A percentile compares a stretch with the other conserved stretches of the same genome.
Conservation (phyloP, 2,329 filamentous ascomycete species). For the Exophiala dermatitidis region DNA sequence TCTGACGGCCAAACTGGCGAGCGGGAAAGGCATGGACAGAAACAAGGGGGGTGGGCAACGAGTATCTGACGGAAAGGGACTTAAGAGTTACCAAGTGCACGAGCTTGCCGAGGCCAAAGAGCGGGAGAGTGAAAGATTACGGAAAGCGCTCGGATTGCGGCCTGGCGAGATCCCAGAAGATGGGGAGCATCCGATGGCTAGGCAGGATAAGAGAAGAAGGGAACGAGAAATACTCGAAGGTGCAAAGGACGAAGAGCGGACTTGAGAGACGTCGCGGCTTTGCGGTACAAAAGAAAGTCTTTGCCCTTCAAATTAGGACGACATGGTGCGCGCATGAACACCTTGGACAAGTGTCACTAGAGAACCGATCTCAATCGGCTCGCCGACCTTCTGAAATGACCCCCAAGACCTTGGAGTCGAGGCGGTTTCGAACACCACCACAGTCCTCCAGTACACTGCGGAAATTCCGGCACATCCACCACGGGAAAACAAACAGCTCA, state of each 20-base stretch:
- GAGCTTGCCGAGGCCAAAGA: constrained; percentile 95
- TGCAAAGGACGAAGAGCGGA: not conserved
- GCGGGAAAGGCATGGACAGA: constrained; percentile 28
- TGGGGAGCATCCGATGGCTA: constrained; percentile 38
- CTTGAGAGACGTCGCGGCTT: not conserved
- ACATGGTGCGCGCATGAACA: not conserved
- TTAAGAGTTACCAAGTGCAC: constrained; percentile 93
- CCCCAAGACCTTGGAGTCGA: too few species aligned
- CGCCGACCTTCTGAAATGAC: too few species aligned
- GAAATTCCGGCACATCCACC: too few species aligned
- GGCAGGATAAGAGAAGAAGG: constrained; percentile 38
- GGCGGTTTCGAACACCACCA: too few species aligned
- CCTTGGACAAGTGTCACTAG: too few species aligned
- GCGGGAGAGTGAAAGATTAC: constrained; percentile 81
- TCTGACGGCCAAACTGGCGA: constrained; percentile 52
- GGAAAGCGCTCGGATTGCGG: constrained; percentile 79
- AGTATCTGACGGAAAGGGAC: constrained; percentile 40
- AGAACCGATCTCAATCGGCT: too few species aligned
- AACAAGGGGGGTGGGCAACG: constrained; percentile 29
- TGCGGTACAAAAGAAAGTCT: not conserved
- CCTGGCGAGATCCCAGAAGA: constrained; percentile 49
- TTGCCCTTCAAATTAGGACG: not conserved
- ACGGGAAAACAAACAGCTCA: too few species aligned
- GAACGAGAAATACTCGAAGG: constrained; percentile 31
- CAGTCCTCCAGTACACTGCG: too few species aligned